These are phyloP conservation scores for Papilionanthe hybrid DNA, from an alignment of 116 monocot genomes.

Conservation along the genomic window DNA sequence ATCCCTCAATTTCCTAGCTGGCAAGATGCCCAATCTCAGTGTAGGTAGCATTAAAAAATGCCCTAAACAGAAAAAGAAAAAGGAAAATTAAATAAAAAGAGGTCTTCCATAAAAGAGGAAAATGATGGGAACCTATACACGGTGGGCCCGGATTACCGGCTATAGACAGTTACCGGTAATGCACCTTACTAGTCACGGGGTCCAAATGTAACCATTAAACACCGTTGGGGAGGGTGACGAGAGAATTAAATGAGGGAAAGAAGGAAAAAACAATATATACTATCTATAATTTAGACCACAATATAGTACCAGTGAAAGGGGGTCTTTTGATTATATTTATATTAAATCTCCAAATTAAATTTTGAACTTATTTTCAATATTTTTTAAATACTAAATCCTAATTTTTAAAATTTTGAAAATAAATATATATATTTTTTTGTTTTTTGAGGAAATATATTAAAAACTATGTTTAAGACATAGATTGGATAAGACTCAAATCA, in stretches of 20 bases:
- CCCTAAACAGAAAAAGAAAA: background rate
- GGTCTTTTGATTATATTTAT: too few relatives aligned
- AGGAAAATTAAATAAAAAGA: background rate
- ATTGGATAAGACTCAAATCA: too few relatives aligned
- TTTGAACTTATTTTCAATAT: too few relatives aligned
- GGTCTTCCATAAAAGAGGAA: background rate
- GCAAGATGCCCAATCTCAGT: conserved; percentile 62
- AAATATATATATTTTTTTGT: too few relatives aligned
- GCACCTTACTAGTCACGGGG: background rate
- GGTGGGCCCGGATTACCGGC: background rate
- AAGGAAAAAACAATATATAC: background rate
- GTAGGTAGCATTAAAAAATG: background rate
- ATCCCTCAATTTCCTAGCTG: conserved; percentile 89
- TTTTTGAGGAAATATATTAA: too few relatives aligned
- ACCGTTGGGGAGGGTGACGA: background rate
- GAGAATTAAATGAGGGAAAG: background rate
- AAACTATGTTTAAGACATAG: too few relatives aligned
- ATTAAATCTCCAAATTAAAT: too few relatives aligned
- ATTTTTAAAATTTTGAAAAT: too few relatives aligned
- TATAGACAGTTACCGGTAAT: background rate
- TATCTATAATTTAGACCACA: too few relatives aligned
- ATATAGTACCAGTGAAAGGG: too few relatives aligned
- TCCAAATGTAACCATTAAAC: background rate
- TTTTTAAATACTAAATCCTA: too few relatives aligned
- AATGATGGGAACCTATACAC: background rate